Percentiles rank a stretch among this genome's conserved stretches.
Conservation (phyloP, 495 filamentous ascomycete genomes). For the Peziza echinospora region DNA sequence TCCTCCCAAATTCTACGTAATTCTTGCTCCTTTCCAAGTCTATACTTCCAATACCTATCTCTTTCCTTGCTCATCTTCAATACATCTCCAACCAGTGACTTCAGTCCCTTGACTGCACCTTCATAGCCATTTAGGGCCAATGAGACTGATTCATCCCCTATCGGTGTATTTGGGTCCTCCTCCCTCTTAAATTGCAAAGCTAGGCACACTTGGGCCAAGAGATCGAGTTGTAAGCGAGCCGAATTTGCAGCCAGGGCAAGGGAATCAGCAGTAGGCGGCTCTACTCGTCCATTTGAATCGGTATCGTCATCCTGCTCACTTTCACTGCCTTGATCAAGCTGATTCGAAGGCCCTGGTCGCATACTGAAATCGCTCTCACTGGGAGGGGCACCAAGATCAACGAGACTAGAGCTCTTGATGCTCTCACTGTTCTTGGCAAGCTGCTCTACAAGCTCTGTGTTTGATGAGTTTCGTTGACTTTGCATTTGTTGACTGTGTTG, state of each 20-base stretch:
- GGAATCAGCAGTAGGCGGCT: conserved; percentile 35
- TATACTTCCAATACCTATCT: conserved; percentile 90
- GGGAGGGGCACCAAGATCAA: neutral
- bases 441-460: conserved; percentile 4
- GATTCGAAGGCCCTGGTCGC: neutral
- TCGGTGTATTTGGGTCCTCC: conserved; percentile 42
- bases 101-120: conserved; percentile 67
- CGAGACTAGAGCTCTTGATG: neutral
- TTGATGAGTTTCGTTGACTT: conserved; percentile 1
- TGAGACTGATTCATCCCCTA: conserved; percentile 52
- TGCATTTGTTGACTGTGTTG: conserved; percentile 6
- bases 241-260: conserved; percentile 93
- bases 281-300: conserved; percentile 8
- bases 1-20: conserved; percentile 94
- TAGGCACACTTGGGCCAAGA: conserved; percentile 59
- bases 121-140: conserved; percentile 78
- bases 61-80: conserved; percentile 80
- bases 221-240: conserved; percentile 73
- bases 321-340: neutral
- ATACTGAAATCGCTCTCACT: too few species aligned
- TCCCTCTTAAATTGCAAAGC: conserved; percentile 54
- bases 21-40: conserved; percentile 69
- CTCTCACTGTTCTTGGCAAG: conserved; percentile 5
- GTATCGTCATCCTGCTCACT: conserved; percentile 3
- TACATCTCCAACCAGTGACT: conserved; percentile 65